Evolutionary conservation across 306 rosid species (phyloP).

Genomic region (Inga laurina): DNA sequence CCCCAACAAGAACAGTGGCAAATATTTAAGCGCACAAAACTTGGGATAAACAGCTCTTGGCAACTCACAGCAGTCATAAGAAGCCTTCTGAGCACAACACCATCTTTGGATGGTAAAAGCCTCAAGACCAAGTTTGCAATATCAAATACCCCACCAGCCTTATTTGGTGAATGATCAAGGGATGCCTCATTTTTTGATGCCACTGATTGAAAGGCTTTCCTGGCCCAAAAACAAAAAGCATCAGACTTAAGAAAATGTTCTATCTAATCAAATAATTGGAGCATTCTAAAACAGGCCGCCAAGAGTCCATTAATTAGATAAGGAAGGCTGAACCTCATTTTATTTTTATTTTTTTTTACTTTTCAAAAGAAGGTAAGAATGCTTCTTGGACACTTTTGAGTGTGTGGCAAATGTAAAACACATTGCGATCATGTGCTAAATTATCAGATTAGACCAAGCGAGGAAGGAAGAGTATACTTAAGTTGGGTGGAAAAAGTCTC

Average conservation of each 20-base stretch:
- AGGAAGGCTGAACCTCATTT: background rate
- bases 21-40: conserved; percentile 18
- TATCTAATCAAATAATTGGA: conserved; percentile 15
- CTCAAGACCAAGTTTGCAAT: conserved; percentile 69
- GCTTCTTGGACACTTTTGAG: background rate
- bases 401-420: background rate
- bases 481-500: background rate
- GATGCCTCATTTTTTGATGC: conserved; percentile 50
- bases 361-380: background rate
- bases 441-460: background rate
- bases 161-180: conserved; percentile 36
- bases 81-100: conserved; percentile 87
- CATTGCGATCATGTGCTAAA: background rate
- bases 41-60: conserved; percentile 14
- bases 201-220: conserved; percentile 71
- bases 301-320: conserved; percentile 7
- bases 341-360: background rate
- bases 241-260: conserved; percentile 28
- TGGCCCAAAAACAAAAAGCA: conserved; percentile 33
- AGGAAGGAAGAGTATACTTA: conserved; percentile 5
- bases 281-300: conserved; percentile 24
- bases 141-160: conserved; percentile 47
- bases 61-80: conserved; percentile 92
- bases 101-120: conserved; percentile 83
- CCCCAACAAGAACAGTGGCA: conserved; percentile 15